Percentiles rank a stretch among this genome's conserved stretches.
Evolutionary conservation across 345 rosid species (phyloP).

Genomic region (Arabis alpina): DNA sequence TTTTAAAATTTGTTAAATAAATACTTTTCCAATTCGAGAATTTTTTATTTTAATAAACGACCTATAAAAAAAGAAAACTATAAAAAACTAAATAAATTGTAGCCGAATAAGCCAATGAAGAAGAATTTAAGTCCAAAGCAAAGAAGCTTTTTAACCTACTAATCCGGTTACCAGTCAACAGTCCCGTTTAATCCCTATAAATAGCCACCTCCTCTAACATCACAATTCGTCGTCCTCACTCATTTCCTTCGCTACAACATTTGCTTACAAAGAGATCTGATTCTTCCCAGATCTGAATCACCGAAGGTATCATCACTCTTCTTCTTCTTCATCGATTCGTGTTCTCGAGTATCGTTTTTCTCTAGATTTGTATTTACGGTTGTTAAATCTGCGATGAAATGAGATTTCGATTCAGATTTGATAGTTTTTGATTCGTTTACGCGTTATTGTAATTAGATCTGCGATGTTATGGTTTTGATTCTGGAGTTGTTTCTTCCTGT

Average conservation of each 20-base stretch:
- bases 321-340: not conserved
- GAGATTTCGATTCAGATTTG: constrained; percentile 20
- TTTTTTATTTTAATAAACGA: too few relatives aligned
- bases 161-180: constrained; percentile 40
- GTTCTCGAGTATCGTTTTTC: not conserved
- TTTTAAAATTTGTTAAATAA: too few relatives aligned
- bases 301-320: constrained; percentile 34
- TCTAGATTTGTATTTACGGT: constrained; percentile 4
- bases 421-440: not conserved
- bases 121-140: not conserved
- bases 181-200: constrained; percentile 38
- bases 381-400: constrained; percentile 21
- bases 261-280: constrained; percentile 26
- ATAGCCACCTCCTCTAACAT: constrained; percentile 1
- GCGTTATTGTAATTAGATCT: constrained; percentile 7
- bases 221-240: constrained; percentile 34
- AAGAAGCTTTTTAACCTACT: constrained; percentile 18
- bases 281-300: constrained; percentile 23
- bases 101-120: constrained; percentile 29
- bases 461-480: not conserved
- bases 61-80: too few relatives aligned
- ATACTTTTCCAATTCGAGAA: too few relatives aligned
- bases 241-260: constrained; percentile 22
- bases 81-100: not conserved
- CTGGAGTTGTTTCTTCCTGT: not conserved